These are phyloP conservation scores for Musa troglodytarum DNA, from an alignment of 176 grass and related monocot genomes.

Conservation along the genomic window DNA sequence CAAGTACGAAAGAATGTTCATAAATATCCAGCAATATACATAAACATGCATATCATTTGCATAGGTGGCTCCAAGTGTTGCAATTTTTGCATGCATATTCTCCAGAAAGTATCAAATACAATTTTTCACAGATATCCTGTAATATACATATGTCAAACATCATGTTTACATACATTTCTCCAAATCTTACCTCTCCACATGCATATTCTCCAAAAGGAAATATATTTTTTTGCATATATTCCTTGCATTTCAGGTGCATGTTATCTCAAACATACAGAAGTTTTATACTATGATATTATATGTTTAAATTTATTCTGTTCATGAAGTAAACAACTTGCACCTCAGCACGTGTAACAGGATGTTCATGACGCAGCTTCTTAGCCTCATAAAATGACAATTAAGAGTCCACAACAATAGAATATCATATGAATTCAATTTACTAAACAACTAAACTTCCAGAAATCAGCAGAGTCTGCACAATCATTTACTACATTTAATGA, in stretches of 20 bases:
- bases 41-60: no score
- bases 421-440: not conserved
- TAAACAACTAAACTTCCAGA: not conserved
- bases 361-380: not conserved
- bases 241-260: no score
- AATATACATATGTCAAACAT: no score
- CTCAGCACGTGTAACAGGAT: conserved; percentile 25
- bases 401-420: not conserved
- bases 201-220: no score
- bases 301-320: not conserved
- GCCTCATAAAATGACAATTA: not conserved
- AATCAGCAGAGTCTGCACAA: not conserved
- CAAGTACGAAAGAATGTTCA: not conserved
- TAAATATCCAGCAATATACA: conserved; percentile 28
- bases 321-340: not conserved
- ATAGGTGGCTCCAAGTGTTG: not conserved
- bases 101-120: no score
- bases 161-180: no score
- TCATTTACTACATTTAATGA: not conserved
- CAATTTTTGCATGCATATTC: conserved; percentile 6
- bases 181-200: no score
- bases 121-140: not conserved
- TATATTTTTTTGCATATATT: no score
- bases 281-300: no score
- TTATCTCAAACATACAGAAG: no score